Base-by-base conservation (phyloP, 805 yeast species). In the Hanseniaspora vineae region DNA sequence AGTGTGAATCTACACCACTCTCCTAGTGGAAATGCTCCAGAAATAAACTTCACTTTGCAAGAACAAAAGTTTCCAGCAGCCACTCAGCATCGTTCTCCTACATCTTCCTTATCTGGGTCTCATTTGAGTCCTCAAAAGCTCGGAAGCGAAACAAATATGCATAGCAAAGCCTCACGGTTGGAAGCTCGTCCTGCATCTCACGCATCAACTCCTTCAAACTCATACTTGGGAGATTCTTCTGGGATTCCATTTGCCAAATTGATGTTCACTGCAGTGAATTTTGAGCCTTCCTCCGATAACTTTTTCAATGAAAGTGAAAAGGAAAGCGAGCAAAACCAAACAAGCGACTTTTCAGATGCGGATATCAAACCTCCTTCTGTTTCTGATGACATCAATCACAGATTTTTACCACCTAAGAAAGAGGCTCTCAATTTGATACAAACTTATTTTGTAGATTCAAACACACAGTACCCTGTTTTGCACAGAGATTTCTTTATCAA, bases 401-500 rank as follows among this genome's bases (percentile, higher is more conserved):
- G 57, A 5, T 53, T 51, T 46, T 66, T 89, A 19, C 92, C 95
- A 1, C 73, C 84, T 1, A 85, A 84, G 55, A 66, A 70, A 19
- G 73, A 78, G 32, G 96, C 96, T 0, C 78, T 82, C 56, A 68
- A 71, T 45, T 71, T 84, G 42, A 57, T 87, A 9, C 71, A 77
- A 35, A 68, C 76, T 2, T 87, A 74, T 60, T 89, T 89, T 58
- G 77, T 83, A 18, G 88, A 83, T 55, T 76, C 89, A 14, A 88
- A 89, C 59, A 70, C 94, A 2, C 96, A 87, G 60, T 62, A 85
- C 29, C 96, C 97, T 0, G 71, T 89, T 3, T 64, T 88, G 44
- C 96, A 89, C 60, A 72, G 96, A 31, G 95, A 86, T 55, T 76
- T 74, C 53, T 88, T 87, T 56, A 62, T 89, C 42, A 67, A 67